Conservation (phyloP, 2,329 filamentous ascomycete genomes). For the Fusarium phyllophilum region DNA sequence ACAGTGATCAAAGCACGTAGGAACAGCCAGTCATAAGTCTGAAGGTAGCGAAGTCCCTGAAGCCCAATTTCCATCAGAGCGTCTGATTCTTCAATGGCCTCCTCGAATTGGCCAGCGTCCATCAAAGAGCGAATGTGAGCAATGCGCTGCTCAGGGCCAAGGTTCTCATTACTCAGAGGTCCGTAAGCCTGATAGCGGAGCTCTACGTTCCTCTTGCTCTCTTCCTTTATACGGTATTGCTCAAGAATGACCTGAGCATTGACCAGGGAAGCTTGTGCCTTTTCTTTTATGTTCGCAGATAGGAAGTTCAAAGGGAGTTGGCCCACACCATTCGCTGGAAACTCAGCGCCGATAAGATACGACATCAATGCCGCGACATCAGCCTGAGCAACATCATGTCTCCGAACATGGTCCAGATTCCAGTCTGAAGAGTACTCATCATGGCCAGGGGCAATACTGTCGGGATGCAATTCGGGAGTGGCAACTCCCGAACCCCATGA, state of each 20-base stretch:
- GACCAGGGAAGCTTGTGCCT: conserved; percentile 83
- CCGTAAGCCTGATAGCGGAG: conserved; percentile 81
- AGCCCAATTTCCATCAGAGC: conserved; percentile 81
- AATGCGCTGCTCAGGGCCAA: conserved; percentile 74
- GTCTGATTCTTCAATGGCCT: conserved; percentile 82
- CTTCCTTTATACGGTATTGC: conserved; percentile 96
- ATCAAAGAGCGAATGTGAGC: conserved; percentile 76
- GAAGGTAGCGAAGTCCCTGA: conserved; percentile 88
- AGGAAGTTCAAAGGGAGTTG: conserved; percentile 88
- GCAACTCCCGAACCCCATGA: conserved; percentile 94
- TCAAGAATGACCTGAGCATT: conserved; percentile 91
- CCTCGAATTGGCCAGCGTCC: conserved; percentile 70
- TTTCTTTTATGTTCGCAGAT: conserved; percentile 75
- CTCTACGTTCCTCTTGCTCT: conserved; percentile 78
- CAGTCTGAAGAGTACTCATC: conserved; percentile 93
- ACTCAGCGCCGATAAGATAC: conserved; percentile 86
- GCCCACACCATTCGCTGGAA: conserved; percentile 95
- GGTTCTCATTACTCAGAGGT: conserved; percentile 71
- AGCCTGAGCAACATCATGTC: conserved; percentile 93
- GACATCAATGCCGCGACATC: conserved; percentile 97
- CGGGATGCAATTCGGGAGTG: conserved; percentile 69
- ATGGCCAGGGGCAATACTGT: conserved; percentile 77
- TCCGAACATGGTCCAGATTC: conserved; percentile 80
- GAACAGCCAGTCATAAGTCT: conserved; percentile 99
- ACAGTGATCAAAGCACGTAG: conserved; percentile 86